Evolutionary conservation across 1,284 basidiomycete genomes (phyloP), one percentile per base, ranked within the genome.

Genomic region (Malassezia restricta): DNA sequence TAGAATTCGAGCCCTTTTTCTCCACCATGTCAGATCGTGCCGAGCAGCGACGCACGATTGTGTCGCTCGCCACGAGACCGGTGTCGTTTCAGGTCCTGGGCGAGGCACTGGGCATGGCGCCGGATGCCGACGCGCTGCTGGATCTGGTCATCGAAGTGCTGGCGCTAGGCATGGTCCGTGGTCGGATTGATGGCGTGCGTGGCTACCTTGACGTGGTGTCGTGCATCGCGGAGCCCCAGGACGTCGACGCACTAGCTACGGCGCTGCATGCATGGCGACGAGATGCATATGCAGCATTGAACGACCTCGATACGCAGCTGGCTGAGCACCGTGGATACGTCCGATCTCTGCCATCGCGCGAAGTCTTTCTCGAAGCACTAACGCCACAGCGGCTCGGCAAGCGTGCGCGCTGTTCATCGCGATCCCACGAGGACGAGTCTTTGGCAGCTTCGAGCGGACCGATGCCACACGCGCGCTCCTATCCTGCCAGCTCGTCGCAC

Each of bases 391-490:
- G 20, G 20, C 20, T 24, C 20, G 20, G 20, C 20, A 24, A 24
- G 20, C 20, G 20, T 24, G 20, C 20, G 20, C 20, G 20, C 20
- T 24, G 4, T 24, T 24, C 20, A 24, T 4, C 20, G 4, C 20
- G 20, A 24, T 24, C 20, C 20, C 20, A 2, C 20, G 20, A 24
- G 20, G 20, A 24, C 20, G 20, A 24, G 2, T 24, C 20, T 24
- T 24, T 24, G 20, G 20, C 20, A 8, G 41, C 47, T 37, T 66
- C 62, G 56, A 68, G 59, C 75, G 83, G 79, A 68, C 92, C 87
- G 55, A 96, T 74, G 0, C 90, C 91, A 0, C 88, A 91, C 57
- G 95, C 73, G 51, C 75, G 75, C 75, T 91, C 88, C 29, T 96
- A 76, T 67, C 82, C 89, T 1, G 79, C 75, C 59, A 94, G 87